Evolutionary conservation across 2,329 filamentous ascomycete species (phyloP).

Genomic region (Talaromyces sp.): DNA sequence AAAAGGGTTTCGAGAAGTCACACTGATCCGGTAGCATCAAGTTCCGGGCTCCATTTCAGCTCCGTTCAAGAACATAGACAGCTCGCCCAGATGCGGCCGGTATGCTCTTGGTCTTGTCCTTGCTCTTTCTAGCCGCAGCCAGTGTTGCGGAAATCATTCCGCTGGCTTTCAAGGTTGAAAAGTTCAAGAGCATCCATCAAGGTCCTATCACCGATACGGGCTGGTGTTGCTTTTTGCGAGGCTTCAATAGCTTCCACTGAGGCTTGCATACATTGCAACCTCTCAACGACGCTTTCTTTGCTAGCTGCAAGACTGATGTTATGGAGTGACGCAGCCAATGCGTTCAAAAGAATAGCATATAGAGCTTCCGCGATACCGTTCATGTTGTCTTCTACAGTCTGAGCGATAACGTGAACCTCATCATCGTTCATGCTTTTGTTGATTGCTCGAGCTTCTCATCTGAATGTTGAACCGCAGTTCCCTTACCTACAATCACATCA

Average conservation of each 20-base stretch:
- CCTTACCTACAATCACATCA: background rate
- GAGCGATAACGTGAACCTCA: no score
- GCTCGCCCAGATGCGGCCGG: background rate
- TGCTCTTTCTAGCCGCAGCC: background rate
- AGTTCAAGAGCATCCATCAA: background rate
- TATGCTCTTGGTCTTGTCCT: background rate
- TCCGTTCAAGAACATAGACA: background rate
- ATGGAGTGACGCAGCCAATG: background rate
- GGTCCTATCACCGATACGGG: background rate
- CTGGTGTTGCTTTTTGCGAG: background rate
- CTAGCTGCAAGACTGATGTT: background rate
- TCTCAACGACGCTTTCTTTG: background rate
- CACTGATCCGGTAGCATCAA: background rate
- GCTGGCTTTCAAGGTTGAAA: background rate
- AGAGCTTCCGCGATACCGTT: background rate
- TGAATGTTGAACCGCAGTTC: background rate
- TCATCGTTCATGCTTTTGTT: background rate
- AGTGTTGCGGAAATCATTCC: background rate
- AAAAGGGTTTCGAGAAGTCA: background rate
- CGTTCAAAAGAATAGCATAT: background rate
- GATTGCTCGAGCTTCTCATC: background rate
- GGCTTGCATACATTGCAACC: background rate
- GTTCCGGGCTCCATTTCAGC: background rate
- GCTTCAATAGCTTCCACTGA: background rate
- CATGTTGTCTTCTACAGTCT: background rate